Evolutionary conservation across 2,329 filamentous ascomycete genomes (phyloP).

Genomic region (Sordariomycetes sp.): DNA sequence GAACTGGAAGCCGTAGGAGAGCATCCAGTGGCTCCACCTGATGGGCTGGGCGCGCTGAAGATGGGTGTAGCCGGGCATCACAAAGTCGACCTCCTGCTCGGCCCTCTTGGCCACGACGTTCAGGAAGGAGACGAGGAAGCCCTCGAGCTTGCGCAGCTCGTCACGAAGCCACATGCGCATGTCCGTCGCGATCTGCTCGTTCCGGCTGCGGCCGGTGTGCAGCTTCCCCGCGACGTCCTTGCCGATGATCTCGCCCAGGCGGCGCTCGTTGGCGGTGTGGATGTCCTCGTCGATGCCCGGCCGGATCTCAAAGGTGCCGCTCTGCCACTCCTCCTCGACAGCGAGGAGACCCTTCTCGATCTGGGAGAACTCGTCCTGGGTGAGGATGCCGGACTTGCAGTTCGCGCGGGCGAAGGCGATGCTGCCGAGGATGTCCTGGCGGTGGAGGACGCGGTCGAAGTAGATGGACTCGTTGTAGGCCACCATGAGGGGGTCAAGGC

Average conservation of each 20-base stretch:
- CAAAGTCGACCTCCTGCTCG: conserved; percentile 60
- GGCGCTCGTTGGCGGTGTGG: conserved; percentile 61
- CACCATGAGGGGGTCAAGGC: conserved; percentile 75
- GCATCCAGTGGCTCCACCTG: conserved; percentile 71
- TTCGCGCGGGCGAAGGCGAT: conserved; percentile 80
- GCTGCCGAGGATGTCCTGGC: conserved; percentile 68
- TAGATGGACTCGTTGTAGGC: conserved; percentile 75
- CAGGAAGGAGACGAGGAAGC: conserved; percentile 57
- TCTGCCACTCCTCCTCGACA: conserved; percentile 43
- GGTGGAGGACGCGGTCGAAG: conserved; percentile 69
- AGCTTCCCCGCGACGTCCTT: conserved; percentile 79
- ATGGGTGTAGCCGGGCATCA: conserved; percentile 88
- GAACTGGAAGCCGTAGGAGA: conserved; percentile 66
- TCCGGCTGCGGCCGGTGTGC: conserved; percentile 78
- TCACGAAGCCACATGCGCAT: conserved; percentile 85
- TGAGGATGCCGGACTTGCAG: conserved; percentile 63
- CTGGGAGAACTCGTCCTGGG: conserved; percentile 57
- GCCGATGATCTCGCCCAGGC: conserved; percentile 74
- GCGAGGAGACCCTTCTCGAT: conserved; percentile 61
- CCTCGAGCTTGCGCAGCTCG: conserved; percentile 59
- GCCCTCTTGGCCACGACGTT: conserved; percentile 58
- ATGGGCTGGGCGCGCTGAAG: conserved; percentile 73
- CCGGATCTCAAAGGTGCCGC: conserved; percentile 37
- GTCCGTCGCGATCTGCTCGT: conserved; percentile 83
- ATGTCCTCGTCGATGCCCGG: conserved; percentile 49